Evolutionary conservation across 805 yeast genomes (phyloP).

Genomic region (Saccharomycopsis vini): DNA sequence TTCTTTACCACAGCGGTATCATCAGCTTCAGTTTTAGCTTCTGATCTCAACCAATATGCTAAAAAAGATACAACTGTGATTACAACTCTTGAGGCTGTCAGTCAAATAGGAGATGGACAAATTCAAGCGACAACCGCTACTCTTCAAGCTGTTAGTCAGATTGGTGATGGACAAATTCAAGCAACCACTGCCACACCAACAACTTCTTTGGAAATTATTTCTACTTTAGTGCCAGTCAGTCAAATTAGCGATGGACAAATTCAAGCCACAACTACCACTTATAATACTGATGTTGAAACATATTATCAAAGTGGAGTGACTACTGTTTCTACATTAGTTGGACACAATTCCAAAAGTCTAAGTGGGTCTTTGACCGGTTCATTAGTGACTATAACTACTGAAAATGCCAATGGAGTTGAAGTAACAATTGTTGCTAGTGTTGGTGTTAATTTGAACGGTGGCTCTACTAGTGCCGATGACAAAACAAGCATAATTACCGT

Average conservation of each 20-base stretch:
- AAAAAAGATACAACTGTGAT: no score
- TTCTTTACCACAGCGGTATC: no score
- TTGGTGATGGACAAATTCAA: slow-evolving; percentile 36
- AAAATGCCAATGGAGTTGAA: slow-evolving; percentile 19
- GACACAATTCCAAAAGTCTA: background rate
- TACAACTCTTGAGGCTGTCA: slow-evolving; percentile 21
- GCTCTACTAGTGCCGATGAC: slow-evolving; percentile 1
- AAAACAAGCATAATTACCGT: slow-evolving; percentile 4
- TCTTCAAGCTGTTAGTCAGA: slow-evolving; percentile 33
- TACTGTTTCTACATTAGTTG: no score
- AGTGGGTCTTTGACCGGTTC: slow-evolving; percentile 15
- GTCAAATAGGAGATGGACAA: slow-evolving; percentile 27
- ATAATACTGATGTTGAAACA: slow-evolving; percentile 9
- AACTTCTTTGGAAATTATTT: slow-evolving; percentile 21
- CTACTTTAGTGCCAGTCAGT: slow-evolving; percentile 24
- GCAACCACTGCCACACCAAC: slow-evolving; percentile 22
- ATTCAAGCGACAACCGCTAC: slow-evolving; percentile 24
- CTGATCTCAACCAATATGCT: slow-evolving; percentile 21
- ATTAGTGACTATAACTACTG: slow-evolving; percentile 14
- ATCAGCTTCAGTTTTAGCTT: no score
- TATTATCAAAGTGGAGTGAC: no score
- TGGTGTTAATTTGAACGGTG: slow-evolving; percentile 15
- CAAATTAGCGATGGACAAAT: slow-evolving; percentile 27
- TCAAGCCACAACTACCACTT: slow-evolving; percentile 24
- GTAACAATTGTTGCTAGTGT: slow-evolving; percentile 18